Percentiles rank a stretch among this genome's conserved stretches.
Conservation (phyloP, 1,139 yeast genomes). For the Taiozyma sp. region DNA sequence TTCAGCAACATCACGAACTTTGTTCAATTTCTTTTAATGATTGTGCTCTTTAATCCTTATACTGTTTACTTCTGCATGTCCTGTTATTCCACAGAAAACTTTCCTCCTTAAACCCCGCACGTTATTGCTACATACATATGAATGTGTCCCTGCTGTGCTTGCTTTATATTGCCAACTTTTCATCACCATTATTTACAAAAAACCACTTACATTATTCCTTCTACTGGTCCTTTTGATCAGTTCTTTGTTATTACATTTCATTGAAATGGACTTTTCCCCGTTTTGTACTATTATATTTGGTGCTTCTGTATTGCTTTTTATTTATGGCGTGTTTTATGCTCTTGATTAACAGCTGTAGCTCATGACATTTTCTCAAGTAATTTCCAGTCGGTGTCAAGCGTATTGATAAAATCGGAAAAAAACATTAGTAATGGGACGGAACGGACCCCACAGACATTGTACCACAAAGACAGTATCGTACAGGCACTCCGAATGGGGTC, state of each 20-base stretch:
- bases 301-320: not conserved
- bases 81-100: not conserved
- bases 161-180: not conserved
- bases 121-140: not conserved
- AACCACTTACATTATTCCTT: not conserved
- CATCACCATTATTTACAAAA: not conserved
- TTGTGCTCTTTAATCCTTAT: not conserved
- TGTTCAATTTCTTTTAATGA: not conserved
- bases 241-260: constrained; percentile 21
- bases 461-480: not conserved
- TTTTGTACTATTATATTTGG: not conserved
- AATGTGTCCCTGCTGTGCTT: not conserved
- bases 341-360: not conserved
- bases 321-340: not conserved
- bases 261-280: constrained; percentile 40
- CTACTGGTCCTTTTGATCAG: not conserved
- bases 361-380: too few relatives aligned
- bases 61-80: not conserved
- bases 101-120: not conserved
- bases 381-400: too few relatives aligned
- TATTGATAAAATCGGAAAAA: too few relatives aligned
- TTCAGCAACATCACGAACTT: not conserved
- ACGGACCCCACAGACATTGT: not conserved
- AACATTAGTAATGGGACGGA: too few relatives aligned
- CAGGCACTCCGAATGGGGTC: not conserved